Base-by-base conservation (phyloP, 2,329 filamentous ascomycete species). In the Pseudogymnoascus sp. region DNA sequence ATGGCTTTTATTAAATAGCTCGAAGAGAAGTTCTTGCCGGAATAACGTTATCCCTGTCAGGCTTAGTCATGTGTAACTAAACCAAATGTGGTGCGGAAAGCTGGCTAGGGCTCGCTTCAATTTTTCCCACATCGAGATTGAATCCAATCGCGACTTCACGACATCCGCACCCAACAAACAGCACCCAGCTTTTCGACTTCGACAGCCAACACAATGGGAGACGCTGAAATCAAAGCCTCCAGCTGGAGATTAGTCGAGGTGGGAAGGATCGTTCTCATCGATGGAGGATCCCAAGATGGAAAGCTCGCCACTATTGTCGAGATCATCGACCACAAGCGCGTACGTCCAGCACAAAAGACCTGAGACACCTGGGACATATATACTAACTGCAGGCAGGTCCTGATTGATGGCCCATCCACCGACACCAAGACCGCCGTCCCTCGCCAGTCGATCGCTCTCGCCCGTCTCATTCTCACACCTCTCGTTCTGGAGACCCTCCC, bases 271-370 rank as follows among this genome's bases (percentile, higher is more conserved):
- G 89, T 96, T 78, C 87, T 96, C 79, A 88, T 97, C 83, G 89
- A 91, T 80, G 80, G 79, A 75, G 82, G 85, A 77, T 89, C 92
- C 76, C 87, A 88, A 73, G 90, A 83, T 72, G 92, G 92, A 82
- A 90, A 90, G 78, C 86, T 97, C 74, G 95, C 92, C 75, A 83
- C 88, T 75, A 93, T 99, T 76, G 92, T 96, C 81, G 93, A 99
- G 88, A 97, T 99, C 81, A 94, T 99, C 83, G 94, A 99, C 83
- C 93, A 99, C 89, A 97, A 96, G 87, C 92, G 94, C 82, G 94
- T 99, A 96, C 78, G 94, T 91, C 76, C 19, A 36, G 19, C 35
- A 41, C 28, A 63, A 61, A 45, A 19, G 59, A 63, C 39, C 8
- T 52, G 28, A 59, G 62, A 68, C 45, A 58, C 63, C 67, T 64